Evolutionary conservation across 768 basidiomycete genomes (phyloP), one percentile per base, ranked within the genome.

Genomic region (Hygrocybe coccinea): DNA sequence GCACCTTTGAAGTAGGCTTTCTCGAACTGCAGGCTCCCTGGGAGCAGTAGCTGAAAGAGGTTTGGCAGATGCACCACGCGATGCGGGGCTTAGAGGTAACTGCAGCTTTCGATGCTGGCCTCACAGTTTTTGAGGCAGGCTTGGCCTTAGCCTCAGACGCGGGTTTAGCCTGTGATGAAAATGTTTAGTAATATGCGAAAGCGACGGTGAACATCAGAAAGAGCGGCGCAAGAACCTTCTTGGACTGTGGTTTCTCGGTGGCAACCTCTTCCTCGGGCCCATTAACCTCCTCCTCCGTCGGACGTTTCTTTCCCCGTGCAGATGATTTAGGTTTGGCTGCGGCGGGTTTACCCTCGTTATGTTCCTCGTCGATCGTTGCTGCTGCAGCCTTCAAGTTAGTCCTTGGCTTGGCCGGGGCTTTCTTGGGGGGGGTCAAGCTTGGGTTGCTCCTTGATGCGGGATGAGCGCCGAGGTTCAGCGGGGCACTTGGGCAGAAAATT

Each of bases 391-490:
- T 81, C 69, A n/a, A n/a, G n/a, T 80, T 81, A 39, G 75, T 70
- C 61, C 83, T 76, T 46, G 86, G 83, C 71, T 87, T 88, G 5
- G 82, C 75, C 21, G 78, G 74, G 44, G 80, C 71, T 67, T 84
- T 87, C 79, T 85, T 85, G 87, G 14, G 69, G 71, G 36, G 68
- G 66, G 5, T 73, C 69, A 1, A 72, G 66, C 68, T 84, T 86
- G 52, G 84, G 85, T 56, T 80, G 78, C 24, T 84, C 85, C 69
- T 88, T 88, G 72, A 89, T 87, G 63, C 87, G 84, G 33, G 79
- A 71, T 7, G 86, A 88, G 71, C 87, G 87, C 68, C 87, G 86
- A 36, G 86, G 86, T 65, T 74, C 76, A 5, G 69, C 56, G 9
- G 60, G 87, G 85, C 87, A 89, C 88, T 59, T 60, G 66, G 60